Percentiles rank a stretch among this genome's conserved stretches.
phyloP scores from a whole-genome alignment of 2,329 filamentous ascomycete genomes.

The Torrubiella hemipterigena region DNA sequence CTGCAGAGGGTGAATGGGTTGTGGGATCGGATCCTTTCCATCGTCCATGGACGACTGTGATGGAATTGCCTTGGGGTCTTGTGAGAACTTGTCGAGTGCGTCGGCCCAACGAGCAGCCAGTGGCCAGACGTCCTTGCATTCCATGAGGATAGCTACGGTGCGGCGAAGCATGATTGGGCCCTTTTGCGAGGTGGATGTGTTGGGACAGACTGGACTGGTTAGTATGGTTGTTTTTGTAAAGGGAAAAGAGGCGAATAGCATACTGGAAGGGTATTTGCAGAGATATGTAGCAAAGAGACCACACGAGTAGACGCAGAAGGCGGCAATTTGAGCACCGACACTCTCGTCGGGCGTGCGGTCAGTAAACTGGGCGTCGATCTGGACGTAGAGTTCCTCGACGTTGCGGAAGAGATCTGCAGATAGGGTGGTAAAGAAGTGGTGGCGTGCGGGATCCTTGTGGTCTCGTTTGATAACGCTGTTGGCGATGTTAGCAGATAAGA shows the following conservation, averaged over 20 bases:
- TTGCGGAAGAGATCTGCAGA: conserved; percentile 35
- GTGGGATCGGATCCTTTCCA: conserved; percentile 22
- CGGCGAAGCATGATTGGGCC: conserved; percentile 34
- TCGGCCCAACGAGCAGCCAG: conserved; percentile 40
- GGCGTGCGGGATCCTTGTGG: conserved; percentile 21
- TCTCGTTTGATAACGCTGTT: conserved; percentile 30
- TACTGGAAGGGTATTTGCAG: conserved; percentile 37
- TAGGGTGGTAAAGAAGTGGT: conserved; percentile 30
- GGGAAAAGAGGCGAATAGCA: conserved; percentile 9
- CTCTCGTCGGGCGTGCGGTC: conserved; percentile 32
- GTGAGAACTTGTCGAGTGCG: conserved; percentile 33
- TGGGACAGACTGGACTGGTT: conserved; percentile 26
- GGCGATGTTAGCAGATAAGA: not conserved
- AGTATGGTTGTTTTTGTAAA: conserved; percentile 4
- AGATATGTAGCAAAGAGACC: conserved; percentile 39
- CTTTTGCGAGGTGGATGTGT: conserved; percentile 23
- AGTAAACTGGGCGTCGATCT: conserved; percentile 38
- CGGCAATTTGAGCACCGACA: conserved; percentile 40
- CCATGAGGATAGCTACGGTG: conserved; percentile 31
- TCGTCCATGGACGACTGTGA: conserved; percentile 39
- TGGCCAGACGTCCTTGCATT: conserved; percentile 39
- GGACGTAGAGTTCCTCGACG: conserved; percentile 33
- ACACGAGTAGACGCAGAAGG: conserved; percentile 44
- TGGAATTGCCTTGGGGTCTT: conserved; percentile 26
- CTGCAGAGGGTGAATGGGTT: conserved; percentile 9